phyloP scores from a whole-genome alignment of 352 stramenopile species.

The Pythium aquatile region DNA sequence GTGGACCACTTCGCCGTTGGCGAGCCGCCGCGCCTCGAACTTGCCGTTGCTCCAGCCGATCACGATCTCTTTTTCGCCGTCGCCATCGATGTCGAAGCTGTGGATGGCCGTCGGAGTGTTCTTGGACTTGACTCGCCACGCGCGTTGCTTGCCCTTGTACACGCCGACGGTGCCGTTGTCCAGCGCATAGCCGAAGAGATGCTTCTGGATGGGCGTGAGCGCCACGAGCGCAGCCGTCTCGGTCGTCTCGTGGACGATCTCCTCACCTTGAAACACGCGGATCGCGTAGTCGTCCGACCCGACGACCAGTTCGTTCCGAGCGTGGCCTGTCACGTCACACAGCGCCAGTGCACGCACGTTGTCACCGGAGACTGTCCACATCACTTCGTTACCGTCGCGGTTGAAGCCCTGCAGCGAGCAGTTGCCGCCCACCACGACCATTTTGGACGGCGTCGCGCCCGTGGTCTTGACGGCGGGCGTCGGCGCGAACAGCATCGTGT shows the following conservation, averaged over 20 bases:
- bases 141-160: constrained; percentile 83
- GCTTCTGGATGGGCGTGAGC: constrained; percentile 69
- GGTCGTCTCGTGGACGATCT: constrained; percentile 86
- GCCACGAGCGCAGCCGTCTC: constrained; percentile 81
- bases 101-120: constrained; percentile 77
- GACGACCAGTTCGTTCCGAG: constrained; percentile 78
- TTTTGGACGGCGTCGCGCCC: constrained; percentile 36
- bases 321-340: constrained; percentile 68
- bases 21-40: constrained; percentile 66
- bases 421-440: constrained; percentile 92
- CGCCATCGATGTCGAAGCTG: constrained; percentile 89
- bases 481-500: constrained; percentile 76
- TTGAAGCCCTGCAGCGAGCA: constrained; percentile 91
- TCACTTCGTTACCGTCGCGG: constrained; percentile 75
- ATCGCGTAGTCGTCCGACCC: constrained; percentile 92
- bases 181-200: constrained; percentile 86
- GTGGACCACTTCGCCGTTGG: constrained; percentile 85
- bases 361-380: constrained; percentile 92
- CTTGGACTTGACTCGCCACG: constrained; percentile 93
- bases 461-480: constrained; percentile 36
- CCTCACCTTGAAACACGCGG: constrained; percentile 86
- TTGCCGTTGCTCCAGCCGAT: constrained; percentile 92
- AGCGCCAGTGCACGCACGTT: constrained; percentile 84
- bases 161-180: constrained; percentile 93
- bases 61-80: constrained; percentile 87